Evolutionary conservation across 2,329 filamentous ascomycete genomes (phyloP), one percentile per base, ranked within the genome.

Genomic region (Purpureocillium takamizusanense): DNA sequence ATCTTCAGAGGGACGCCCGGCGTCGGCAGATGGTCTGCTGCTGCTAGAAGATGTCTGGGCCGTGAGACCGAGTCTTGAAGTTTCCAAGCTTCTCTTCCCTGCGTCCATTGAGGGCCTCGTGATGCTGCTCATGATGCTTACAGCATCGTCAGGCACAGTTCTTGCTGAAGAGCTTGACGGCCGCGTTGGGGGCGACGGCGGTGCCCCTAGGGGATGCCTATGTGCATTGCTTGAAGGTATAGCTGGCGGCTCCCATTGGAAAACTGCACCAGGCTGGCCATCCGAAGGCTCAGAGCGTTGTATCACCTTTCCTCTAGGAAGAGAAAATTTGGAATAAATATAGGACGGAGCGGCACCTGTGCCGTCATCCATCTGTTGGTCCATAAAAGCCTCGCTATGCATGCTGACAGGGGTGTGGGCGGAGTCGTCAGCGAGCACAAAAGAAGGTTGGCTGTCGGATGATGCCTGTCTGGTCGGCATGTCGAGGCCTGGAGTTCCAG

Each of bases 301-400:
- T 7, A 94, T 62, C 27, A 74, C 72, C 56, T 92, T 86, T 12
- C 90, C 90, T 44, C 90, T 77, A 1, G 92, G 90, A 23, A 97
- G 68, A 2, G 76, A 68, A 53, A 88, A 95, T 43, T 85, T 94
- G 7, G 87, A 82, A 56, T 95, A 92, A 13, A 86, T 84, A 56
- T 94, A 94, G 0, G 88, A 86, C 1, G 83, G 72, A 3, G 78
- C 75, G 1, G 70, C 70, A 7, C 66, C 63, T 45, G 52, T 66
- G 13, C 50, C 59, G 5, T 74, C 61, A 7, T 74, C 75, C 32
- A 58, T 25, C 36, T 55, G 46, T 40, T 68, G 61, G 25, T 81
- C 76, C 7, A 73, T 66, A 52, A 83, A 84, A 7, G 72, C 75
- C 41, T 86, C 82, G 51, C 80, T 82, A 41, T 77, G 75, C 70